These are phyloP conservation scores for Eremothecium sinecaudum DNA, from an alignment of 1,139 yeast species.

Conservation along the genomic window DNA sequence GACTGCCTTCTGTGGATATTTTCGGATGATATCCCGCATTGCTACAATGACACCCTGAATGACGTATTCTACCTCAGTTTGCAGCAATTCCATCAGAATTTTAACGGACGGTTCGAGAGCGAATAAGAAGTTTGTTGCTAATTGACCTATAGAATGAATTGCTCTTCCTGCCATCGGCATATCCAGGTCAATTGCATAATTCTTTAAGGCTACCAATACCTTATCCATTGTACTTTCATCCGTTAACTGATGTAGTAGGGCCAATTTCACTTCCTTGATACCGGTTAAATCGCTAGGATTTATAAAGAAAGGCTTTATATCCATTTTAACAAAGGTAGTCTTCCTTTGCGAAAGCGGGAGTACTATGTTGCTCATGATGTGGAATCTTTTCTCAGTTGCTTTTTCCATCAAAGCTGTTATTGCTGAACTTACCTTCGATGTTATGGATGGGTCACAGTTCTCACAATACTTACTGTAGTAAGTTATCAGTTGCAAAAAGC, in stretches of 20 bases:
- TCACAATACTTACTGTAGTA: conserved; percentile 64
- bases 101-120: conserved; percentile 57
- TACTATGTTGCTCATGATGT: conserved; percentile 73
- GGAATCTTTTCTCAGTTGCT: conserved; percentile 76
- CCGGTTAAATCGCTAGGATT: conserved; percentile 79
- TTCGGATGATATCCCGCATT: conserved; percentile 63
- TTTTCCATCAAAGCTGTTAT: conserved; percentile 63
- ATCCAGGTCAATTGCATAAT: conserved; percentile 81
- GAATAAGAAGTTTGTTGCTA: conserved; percentile 64
- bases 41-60: conserved; percentile 77
- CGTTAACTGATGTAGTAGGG: conserved; percentile 73
- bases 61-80: conserved; percentile 62
- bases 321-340: conserved; percentile 47
- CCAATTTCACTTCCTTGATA: conserved; percentile 83
- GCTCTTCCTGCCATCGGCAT: conserved; percentile 81
- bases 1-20: conserved; percentile 50
- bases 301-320: conserved; percentile 71
- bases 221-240: conserved; percentile 49
- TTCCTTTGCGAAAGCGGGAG: conserved; percentile 61
- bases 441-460: conserved; percentile 33
- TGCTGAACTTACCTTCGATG: conserved; percentile 61
- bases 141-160: conserved; percentile 78
- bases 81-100: conserved; percentile 48
- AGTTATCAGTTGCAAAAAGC: conserved; percentile 61
- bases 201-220: conserved; percentile 69